phyloP scores from a whole-genome alignment of 345 rosid genomes.

The Capsella bursapastoris region DNA sequence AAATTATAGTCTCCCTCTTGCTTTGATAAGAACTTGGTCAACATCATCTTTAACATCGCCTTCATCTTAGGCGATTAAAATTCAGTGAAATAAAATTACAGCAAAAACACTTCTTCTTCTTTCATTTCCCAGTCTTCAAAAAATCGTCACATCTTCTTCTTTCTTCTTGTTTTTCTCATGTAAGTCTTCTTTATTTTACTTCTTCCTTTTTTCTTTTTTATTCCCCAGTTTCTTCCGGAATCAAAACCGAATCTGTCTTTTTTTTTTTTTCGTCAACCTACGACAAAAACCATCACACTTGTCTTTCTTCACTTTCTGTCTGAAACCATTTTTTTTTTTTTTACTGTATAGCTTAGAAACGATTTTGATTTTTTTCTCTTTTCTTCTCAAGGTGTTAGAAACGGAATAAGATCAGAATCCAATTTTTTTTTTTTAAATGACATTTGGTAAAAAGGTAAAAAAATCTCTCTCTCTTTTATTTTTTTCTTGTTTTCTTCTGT shows the following conservation, averaged over 20 bases:
- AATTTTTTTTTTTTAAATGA: not conserved
- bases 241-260: not conserved
- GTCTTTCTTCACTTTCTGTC: not conserved
- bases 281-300: constrained; percentile 25
- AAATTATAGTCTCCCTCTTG: not conserved
- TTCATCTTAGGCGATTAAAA: constrained; percentile 27
- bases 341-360: not conserved
- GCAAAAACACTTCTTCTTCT: constrained; percentile 10
- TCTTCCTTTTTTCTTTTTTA: not conserved
- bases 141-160: constrained; percentile 18
- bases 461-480: not conserved
- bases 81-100: constrained; percentile 10
- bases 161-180: constrained; percentile 22
- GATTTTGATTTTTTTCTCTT: not conserved
- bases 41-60: constrained; percentile 32
- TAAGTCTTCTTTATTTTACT: constrained; percentile 9
- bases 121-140: constrained; percentile 26
- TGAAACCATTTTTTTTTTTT: not conserved
- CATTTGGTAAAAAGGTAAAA: constrained; percentile 28
- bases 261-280: constrained; percentile 17
- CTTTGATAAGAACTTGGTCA: constrained; percentile 30
- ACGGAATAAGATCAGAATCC: constrained; percentile 6
- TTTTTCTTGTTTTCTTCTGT: not conserved
- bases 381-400: not conserved
- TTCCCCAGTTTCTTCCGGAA: constrained; percentile 18